Conservation (phyloP, 345 rosid species). For the Gossypioides kirkii region DNA sequence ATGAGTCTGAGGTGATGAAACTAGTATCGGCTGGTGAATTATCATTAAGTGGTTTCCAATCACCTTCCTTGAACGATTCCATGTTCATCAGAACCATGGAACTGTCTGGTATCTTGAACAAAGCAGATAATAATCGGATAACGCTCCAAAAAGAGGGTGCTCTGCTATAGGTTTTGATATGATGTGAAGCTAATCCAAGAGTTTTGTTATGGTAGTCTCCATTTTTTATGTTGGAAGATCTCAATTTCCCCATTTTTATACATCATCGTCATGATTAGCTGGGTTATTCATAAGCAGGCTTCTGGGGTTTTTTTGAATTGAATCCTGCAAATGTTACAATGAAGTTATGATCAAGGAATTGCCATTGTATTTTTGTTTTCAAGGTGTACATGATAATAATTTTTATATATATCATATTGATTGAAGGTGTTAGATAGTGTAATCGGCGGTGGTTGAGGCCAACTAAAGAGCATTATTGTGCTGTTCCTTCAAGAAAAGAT, state of each 20-base stretch:
- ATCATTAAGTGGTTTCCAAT: not conserved
- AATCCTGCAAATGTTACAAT: constrained; percentile 12
- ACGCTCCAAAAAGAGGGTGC: constrained; percentile 13
- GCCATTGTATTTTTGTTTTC: not conserved
- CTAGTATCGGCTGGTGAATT: constrained; percentile 9
- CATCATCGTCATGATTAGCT: not conserved
- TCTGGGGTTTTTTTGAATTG: constrained; percentile 3
- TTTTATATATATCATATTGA: too few species aligned
- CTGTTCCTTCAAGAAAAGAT: not conserved
- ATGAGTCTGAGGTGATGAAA: constrained; percentile 12
- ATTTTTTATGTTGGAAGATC: not conserved
- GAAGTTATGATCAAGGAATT: too few species aligned
- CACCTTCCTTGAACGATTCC: not conserved
- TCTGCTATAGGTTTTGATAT: not conserved
- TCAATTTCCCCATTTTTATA: not conserved
- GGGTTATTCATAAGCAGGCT: constrained; percentile 23
- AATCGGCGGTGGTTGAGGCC: not conserved
- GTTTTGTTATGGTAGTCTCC: not conserved
- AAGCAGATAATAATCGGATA: not conserved
- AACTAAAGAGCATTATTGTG: not conserved
- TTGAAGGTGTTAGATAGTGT: too few species aligned
- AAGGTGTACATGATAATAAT: too few species aligned
- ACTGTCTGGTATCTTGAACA: constrained; percentile 12
- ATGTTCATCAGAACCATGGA: constrained; percentile 2
- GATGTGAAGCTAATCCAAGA: not conserved